A percentile compares a stretch with the other conserved stretches of the same genome.
Evolutionary conservation across 1,284 basidiomycete genomes (phyloP).

Genomic region (Cystobasidium pallidum): DNA sequence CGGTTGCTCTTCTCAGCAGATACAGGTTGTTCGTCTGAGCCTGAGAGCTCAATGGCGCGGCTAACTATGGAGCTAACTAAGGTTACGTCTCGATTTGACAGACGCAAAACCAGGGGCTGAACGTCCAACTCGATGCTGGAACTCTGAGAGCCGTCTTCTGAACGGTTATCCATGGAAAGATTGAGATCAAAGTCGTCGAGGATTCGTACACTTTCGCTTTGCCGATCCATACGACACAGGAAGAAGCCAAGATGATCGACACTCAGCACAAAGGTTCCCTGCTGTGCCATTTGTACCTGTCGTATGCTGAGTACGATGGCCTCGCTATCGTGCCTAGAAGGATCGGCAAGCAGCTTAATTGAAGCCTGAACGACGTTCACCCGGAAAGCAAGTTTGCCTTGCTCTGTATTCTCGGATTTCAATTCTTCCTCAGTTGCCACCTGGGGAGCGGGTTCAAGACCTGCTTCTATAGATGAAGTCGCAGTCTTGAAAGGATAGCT

Average conservation of each 20-base stretch:
- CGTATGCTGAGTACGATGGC: conserved; percentile 84
- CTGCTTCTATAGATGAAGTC: neutral
- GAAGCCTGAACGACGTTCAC: conserved; percentile 91
- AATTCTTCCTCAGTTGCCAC: neutral
- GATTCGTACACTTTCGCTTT: conserved; percentile 83
- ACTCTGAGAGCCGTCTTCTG: conserved; percentile 72
- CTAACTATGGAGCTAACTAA: conserved; percentile 87
- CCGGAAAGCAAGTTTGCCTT: conserved; percentile 62
- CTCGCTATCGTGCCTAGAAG: conserved; percentile 76
- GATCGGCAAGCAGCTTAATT: conserved; percentile 85
- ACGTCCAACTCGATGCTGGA: conserved; percentile 82
- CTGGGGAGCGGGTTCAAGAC: neutral
- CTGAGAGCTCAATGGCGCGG: conserved; percentile 75
- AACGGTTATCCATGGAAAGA: conserved; percentile 80
- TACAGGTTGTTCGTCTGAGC: neutral
- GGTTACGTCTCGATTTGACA: conserved; percentile 80
- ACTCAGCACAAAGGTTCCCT: conserved; percentile 83
- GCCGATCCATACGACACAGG: conserved; percentile 80
- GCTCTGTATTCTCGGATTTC: conserved; percentile 34
- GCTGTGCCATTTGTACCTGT: conserved; percentile 88
- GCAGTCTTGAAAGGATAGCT: conserved; percentile 64
- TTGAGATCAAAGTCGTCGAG: conserved; percentile 91
- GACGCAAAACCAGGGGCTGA: conserved; percentile 81
- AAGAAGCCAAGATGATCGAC: conserved; percentile 91
- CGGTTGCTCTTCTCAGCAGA: neutral